Evolutionary conservation across 106 monocot genomes (phyloP).

Genomic region (Phalaenopsis aphrodite): DNA sequence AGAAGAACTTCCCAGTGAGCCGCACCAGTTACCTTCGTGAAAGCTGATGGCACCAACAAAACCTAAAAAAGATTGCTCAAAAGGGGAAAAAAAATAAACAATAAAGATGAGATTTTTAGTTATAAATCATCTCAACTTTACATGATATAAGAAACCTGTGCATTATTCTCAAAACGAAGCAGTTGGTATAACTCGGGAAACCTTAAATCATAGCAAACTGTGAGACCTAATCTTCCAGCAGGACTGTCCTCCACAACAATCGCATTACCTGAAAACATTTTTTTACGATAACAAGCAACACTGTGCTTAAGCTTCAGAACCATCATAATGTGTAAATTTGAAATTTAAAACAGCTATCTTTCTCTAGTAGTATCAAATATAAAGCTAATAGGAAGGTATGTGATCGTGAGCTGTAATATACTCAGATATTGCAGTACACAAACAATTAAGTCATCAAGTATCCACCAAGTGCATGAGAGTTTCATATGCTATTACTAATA

Average conservation of each 20-base stretch:
- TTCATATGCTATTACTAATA: neutral
- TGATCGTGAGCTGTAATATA: no score
- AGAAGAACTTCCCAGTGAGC: constrained; percentile 98
- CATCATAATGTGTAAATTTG: neutral
- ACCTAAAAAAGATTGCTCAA: constrained; percentile 35
- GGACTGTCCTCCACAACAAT: constrained; percentile 76
- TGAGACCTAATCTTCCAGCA: constrained; percentile 65
- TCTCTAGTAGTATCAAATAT: neutral
- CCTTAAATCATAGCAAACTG: constrained; percentile 93
- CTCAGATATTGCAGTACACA: neutral
- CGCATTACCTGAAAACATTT: constrained; percentile 31
- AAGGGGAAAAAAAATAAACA: neutral
- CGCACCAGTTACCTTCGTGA: constrained; percentile 82
- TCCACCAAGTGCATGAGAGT: neutral
- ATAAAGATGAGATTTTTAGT: neutral
- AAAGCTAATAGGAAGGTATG: neutral
- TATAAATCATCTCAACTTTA: neutral
- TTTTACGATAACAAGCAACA: neutral
- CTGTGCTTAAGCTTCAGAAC: neutral
- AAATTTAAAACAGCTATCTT: neutral
- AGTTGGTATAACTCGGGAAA: constrained; percentile 87
- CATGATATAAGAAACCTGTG: constrained; percentile 44
- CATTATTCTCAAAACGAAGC: constrained; percentile 70
- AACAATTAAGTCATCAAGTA: neutral
- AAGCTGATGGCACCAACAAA: constrained; percentile 88